Evolutionary conservation across 2,329 filamentous ascomycete genomes (phyloP).

Genomic region (Mycocentrospora acerina): DNA sequence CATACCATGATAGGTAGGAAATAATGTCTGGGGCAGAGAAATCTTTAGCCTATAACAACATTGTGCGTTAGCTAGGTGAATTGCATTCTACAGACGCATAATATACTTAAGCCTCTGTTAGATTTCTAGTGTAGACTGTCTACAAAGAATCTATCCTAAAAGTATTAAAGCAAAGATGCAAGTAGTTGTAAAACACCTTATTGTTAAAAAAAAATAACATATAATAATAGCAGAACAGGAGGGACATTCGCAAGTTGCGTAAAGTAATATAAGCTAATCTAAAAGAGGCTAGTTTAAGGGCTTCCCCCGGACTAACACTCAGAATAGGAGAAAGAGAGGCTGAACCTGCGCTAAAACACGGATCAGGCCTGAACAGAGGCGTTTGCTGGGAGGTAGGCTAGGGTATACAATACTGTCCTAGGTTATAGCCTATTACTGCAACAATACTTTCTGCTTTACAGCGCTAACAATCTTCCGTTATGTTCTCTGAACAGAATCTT

Average conservation of each 20-base stretch:
- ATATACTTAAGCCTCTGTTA: neutral
- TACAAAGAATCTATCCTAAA: too few species aligned
- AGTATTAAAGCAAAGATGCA: too few species aligned
- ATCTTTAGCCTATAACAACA: neutral
- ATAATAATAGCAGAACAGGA: neutral
- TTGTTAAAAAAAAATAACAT: neutral
- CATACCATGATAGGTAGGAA: neutral
- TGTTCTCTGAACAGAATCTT: too few species aligned
- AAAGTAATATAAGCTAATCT: neutral
- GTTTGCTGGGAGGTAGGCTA: neutral
- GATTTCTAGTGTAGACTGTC: neutral
- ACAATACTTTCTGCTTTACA: too few species aligned
- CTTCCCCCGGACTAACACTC: neutral
- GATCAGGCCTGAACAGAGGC: neutral
- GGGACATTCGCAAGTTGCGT: neutral
- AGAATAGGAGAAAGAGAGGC: neutral
- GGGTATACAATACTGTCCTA: too few species aligned
- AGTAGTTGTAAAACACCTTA: neutral
- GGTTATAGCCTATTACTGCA: too few species aligned
- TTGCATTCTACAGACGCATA: neutral
- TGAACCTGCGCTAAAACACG: neutral
- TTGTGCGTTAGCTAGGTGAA: neutral
- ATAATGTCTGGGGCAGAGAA: neutral
- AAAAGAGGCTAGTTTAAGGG: neutral
- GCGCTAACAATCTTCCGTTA: too few species aligned